Evolutionary conservation across 768 basidiomycete species (phyloP), one percentile per base, ranked within the genome.

Genomic region (Podaxis pistillaris): DNA sequence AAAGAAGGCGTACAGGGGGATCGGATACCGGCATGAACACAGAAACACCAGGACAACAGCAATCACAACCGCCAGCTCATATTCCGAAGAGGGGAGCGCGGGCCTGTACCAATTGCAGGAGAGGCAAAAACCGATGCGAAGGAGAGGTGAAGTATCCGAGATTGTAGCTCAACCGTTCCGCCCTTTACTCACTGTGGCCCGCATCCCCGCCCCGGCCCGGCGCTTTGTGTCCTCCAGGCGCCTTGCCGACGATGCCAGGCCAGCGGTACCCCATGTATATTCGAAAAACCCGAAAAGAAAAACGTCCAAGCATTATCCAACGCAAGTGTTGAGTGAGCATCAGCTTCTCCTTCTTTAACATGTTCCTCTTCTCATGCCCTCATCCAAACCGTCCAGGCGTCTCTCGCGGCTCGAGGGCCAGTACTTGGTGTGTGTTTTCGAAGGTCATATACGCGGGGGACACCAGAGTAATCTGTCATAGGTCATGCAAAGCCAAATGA

Each of bases 401-500:
- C 81, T 93, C 41, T 89, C 90, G 57, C 86, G 91, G 60, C 85
- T 94, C 65, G 93, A 94, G 73, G 89, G 90, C 66, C 91, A 94
- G 73, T 94, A 93, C 71, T 70, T 94, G 72, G 90, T 93, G 78
- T 62, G 76, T 73, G 37, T 51, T 58, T 65, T 26, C 19, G 17
- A n/a, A 53, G 52, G 17, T 56, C 17, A 44, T 26, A 49, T 38
- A 40, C 36, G 53, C 8, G 33, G 36, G 49, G 37, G 28, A 54
- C 22, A 33, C 50, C 41, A 40, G 56, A 56, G 40, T 50, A 26
- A 6, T 15, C 61, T 54, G 24, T 54, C 55, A 19, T 65, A 92
- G 91, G 89, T 93, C 67, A 91, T 94, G 86, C 91, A 94, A 73
- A 92, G 91, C 75, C 93, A 94, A 72, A 93, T 94, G 90, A 94